Conservation (phyloP, 2,329 filamentous ascomycete genomes). For the Hypoxylon sp. region DNA sequence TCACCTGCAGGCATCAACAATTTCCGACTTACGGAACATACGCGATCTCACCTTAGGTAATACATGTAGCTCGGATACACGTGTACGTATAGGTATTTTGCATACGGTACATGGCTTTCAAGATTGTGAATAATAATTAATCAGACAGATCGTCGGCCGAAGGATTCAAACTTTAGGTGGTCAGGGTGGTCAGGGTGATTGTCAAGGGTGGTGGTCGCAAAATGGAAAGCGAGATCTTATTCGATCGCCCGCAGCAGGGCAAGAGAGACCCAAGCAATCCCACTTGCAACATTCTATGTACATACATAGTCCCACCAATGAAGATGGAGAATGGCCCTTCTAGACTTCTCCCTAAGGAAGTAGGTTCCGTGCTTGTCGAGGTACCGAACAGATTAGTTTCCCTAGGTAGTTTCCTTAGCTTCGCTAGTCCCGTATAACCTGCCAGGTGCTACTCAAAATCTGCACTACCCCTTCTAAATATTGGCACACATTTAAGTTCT, state of each 20-base stretch:
- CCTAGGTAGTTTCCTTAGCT: conserved; percentile 31
- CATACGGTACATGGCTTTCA: conserved; percentile 3
- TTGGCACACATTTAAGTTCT: conserved; percentile 25
- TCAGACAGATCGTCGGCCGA: conserved; percentile 25
- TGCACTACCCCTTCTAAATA: conserved; percentile 14
- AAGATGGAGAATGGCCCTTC: conserved; percentile 33
- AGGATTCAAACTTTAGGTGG: conserved; percentile 11
- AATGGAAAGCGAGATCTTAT: conserved; percentile 30
- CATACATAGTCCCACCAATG: conserved; percentile 37
- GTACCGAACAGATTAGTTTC: conserved; percentile 28
- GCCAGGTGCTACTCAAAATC: conserved; percentile 10
- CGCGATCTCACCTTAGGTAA: background rate
- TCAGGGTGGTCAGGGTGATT: background rate
- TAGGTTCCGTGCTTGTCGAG: conserved; percentile 25
- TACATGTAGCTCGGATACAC: background rate
- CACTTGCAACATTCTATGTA: conserved; percentile 18
- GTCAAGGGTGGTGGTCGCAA: background rate
- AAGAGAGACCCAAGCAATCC: conserved; percentile 22
- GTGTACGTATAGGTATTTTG: background rate
- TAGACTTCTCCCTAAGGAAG: conserved; percentile 39
- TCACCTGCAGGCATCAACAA: conserved; percentile 18
- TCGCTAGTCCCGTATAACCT: conserved; percentile 25
- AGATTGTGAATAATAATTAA: conserved; percentile 7
- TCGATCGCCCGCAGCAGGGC: conserved; percentile 37
- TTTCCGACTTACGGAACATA: conserved; percentile 1